Evolutionary conservation across 208 protist species (phyloP).

Genomic region (Acanthamoeba lenticulata): DNA sequence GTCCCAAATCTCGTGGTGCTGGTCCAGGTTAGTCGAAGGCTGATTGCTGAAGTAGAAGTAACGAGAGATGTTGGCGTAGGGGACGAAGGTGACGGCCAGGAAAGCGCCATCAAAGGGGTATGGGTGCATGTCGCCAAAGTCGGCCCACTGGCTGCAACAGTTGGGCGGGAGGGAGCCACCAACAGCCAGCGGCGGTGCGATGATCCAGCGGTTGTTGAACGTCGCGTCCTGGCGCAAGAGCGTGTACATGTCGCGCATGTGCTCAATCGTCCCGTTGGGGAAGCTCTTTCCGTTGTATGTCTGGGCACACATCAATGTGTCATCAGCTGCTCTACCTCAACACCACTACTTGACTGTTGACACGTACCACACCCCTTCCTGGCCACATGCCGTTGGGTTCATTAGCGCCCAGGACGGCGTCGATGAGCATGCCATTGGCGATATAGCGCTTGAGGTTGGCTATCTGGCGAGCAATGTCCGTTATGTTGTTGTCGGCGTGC

Average conservation of each 20-base stretch:
- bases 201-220: background rate
- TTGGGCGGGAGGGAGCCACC: background rate
- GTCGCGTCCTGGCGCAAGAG: background rate
- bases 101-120: background rate
- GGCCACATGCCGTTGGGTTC: background rate
- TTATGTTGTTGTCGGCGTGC: background rate
- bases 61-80: background rate
- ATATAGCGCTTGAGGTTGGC: background rate
- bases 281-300: background rate
- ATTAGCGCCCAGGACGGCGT: background rate
- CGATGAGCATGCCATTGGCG: background rate
- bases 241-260: background rate
- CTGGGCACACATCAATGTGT: background rate
- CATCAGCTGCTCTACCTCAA: background rate
- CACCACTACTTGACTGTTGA: background rate
- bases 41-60: conserved; percentile 33
- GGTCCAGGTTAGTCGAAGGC: background rate
- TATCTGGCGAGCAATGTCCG: background rate
- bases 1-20: background rate
- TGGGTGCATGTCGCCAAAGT: background rate
- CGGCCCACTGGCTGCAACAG: background rate
- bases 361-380: background rate
- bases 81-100: background rate
- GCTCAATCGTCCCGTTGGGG: background rate
- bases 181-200: background rate